These are phyloP conservation scores for Clarireedia sp. DNA, from an alignment of 2,329 filamentous ascomycete genomes.

Conservation along the genomic window DNA sequence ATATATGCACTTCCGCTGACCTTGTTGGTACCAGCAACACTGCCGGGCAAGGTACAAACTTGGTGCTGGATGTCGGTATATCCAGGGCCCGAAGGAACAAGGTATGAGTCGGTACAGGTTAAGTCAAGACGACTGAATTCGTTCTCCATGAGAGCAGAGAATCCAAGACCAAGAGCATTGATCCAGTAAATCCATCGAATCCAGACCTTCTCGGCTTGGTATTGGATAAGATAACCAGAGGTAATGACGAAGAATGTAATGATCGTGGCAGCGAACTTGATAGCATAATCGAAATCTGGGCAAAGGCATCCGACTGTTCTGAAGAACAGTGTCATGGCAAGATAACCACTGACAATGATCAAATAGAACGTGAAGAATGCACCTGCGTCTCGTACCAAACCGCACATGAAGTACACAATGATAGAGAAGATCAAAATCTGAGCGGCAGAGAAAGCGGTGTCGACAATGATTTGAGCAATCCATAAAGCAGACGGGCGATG, in stretches of 20 bases:
- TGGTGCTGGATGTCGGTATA: constrained; percentile 68
- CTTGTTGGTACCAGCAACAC: constrained; percentile 45
- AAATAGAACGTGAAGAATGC: constrained; percentile 74
- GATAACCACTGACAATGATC: constrained; percentile 59
- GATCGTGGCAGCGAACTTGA: constrained; percentile 70
- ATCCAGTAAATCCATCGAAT: constrained; percentile 74
- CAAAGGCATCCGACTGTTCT: constrained; percentile 66
- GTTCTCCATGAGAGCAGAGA: constrained; percentile 76
- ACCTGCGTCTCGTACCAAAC: constrained; percentile 58
- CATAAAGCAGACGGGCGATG: constrained; percentile 75
- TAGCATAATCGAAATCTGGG: constrained; percentile 77
- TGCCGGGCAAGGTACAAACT: constrained; percentile 63
- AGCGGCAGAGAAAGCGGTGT: constrained; percentile 61
- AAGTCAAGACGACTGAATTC: constrained; percentile 67
- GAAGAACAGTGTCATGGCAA: constrained; percentile 72
- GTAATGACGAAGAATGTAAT: constrained; percentile 79
- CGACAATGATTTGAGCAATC: constrained; percentile 76
- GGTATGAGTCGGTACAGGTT: constrained; percentile 56
- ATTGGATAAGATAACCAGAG: constrained; percentile 77
- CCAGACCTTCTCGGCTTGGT: constrained; percentile 66
- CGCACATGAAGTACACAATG: constrained; percentile 74
- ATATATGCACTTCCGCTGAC: constrained; percentile 66
- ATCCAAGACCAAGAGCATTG: constrained; percentile 66
- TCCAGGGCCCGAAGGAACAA: constrained; percentile 62
- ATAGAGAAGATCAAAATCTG: constrained; percentile 67